These are phyloP conservation scores for Elsinoe fawcettii DNA, from an alignment of 2,329 filamentous ascomycete genomes.

Conservation along the genomic window DNA sequence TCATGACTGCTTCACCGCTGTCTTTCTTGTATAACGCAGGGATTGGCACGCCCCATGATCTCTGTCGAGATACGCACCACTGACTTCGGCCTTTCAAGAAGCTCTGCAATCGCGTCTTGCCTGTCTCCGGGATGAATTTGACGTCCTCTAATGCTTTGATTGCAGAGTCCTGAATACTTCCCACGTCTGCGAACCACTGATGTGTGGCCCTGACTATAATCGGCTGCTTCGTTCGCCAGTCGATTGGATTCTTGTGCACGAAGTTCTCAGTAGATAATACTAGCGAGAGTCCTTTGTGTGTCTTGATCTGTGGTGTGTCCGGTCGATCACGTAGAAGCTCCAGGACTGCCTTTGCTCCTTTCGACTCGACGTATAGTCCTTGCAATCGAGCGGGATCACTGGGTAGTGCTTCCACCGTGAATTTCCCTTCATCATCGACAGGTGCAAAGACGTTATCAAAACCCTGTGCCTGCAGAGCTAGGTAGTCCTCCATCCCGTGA, in stretches of 20 bases:
- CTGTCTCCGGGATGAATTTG: slow-evolving; percentile 67
- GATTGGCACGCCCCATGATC: slow-evolving; percentile 94
- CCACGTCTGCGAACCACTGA: slow-evolving; percentile 96
- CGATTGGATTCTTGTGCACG: slow-evolving; percentile 91
- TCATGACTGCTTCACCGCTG: slow-evolving; percentile 61
- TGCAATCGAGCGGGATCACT: slow-evolving; percentile 58
- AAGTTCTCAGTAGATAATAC: slow-evolving; percentile 65
- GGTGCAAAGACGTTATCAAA: slow-evolving; percentile 68
- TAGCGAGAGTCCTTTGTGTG: slow-evolving; percentile 22
- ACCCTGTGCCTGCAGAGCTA: slow-evolving; percentile 62
- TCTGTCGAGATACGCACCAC: slow-evolving; percentile 96
- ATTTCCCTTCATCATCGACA: slow-evolving; percentile 71
- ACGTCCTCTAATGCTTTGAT: slow-evolving; percentile 63
- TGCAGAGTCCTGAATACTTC: slow-evolving; percentile 66
- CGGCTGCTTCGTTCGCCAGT: slow-evolving; percentile 92
- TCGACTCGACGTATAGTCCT: slow-evolving; percentile 63
- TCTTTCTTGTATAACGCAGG: slow-evolving; percentile 71
- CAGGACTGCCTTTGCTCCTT: slow-evolving; percentile 63
- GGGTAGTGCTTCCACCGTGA: slow-evolving; percentile 72
- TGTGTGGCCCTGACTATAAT: slow-evolving; percentile 87
- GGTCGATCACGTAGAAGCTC: slow-evolving; percentile 50
- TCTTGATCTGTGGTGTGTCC: slow-evolving; percentile 8
- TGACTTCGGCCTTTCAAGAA: slow-evolving; percentile 84
- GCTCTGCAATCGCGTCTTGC: slow-evolving; percentile 67
- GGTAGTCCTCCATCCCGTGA: slow-evolving; percentile 94